phyloP scores from a whole-genome alignment of 768 basidiomycete genomes.

The Filobasidium wieringae region DNA sequence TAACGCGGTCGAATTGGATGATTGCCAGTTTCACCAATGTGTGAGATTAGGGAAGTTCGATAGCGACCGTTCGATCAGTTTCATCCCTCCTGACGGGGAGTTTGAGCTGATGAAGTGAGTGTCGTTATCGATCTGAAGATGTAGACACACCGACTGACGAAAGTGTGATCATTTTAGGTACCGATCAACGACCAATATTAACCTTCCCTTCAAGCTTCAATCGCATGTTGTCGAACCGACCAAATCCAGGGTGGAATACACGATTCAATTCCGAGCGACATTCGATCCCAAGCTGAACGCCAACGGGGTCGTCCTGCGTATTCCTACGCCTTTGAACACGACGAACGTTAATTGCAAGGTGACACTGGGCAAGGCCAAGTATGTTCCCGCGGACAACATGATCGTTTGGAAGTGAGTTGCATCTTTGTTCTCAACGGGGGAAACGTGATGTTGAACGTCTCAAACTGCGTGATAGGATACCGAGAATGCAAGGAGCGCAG shows the following conservation, averaged over 20 bases:
- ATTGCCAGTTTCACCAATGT: constrained; percentile 98
- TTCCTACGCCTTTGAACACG: constrained; percentile 93
- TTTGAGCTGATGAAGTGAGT: constrained; percentile 92
- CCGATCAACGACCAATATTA: constrained; percentile 89
- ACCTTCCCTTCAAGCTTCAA: constrained; percentile 78
- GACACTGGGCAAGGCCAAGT: constrained; percentile 87
- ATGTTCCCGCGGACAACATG: constrained; percentile 87
- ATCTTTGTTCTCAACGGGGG: not conserved
- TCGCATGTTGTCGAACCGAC: constrained; percentile 88
- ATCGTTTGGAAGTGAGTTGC: constrained; percentile 89
- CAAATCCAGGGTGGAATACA: constrained; percentile 81
- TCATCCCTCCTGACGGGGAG: constrained; percentile 96
- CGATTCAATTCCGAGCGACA: constrained; percentile 71
- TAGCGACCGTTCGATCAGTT: constrained; percentile 82
- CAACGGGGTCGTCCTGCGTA: constrained; percentile 78
- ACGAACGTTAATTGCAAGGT: constrained; percentile 87
- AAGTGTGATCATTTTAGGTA: too few relatives aligned
- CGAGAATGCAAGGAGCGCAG: constrained; percentile 80
- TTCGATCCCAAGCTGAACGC: constrained; percentile 88
- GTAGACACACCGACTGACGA: not conserved
- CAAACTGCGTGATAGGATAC: constrained; percentile 49
- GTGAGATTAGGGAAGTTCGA: constrained; percentile 92
- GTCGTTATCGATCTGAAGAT: not conserved
- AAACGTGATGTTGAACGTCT: not conserved
- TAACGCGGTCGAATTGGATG: constrained; percentile 81